Evolutionary conservation across 345 rosid species (phyloP).

Genomic region (Acer campestre): DNA sequence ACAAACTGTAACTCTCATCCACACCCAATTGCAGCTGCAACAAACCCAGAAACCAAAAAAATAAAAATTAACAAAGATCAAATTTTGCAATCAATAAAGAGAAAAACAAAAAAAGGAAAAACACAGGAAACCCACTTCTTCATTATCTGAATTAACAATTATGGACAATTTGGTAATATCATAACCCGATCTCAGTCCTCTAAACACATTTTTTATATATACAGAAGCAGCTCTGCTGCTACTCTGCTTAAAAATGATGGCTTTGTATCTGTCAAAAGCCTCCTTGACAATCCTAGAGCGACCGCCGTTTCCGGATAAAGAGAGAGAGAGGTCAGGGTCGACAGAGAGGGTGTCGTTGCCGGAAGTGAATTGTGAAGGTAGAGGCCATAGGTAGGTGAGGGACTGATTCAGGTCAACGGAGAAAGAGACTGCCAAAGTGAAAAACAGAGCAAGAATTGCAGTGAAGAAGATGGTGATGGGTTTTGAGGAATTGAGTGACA

Average conservation of each 20-base stretch:
- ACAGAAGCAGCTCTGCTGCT: conserved; percentile 27
- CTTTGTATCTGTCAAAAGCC: conserved; percentile 71
- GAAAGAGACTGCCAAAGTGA: conserved; percentile 2
- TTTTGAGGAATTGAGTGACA: conserved; percentile 10
- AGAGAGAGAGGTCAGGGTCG: conserved; percentile 59
- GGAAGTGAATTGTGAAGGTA: conserved; percentile 64
- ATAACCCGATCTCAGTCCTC: conserved; percentile 43
- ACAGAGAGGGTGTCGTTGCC: conserved; percentile 67
- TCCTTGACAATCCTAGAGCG: conserved; percentile 52
- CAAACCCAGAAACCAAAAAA: neutral
- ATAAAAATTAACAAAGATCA: conserved; percentile 17
- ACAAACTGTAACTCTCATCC: conserved; percentile 58
- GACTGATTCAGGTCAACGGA: conserved; percentile 28
- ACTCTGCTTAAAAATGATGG: conserved; percentile 61
- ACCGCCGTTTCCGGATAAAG: conserved; percentile 54
- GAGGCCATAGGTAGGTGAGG: conserved; percentile 72
- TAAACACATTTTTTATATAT: conserved; percentile 25
- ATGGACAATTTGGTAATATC: conserved; percentile 63
- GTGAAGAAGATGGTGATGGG: conserved; percentile 6
- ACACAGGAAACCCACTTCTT: conserved; percentile 43
- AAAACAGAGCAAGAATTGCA: conserved; percentile 21
- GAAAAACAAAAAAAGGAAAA: neutral
- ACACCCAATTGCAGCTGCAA: conserved; percentile 64
- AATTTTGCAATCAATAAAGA: conserved; percentile 28
- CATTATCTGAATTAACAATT: conserved; percentile 59